phyloP scores from a whole-genome alignment of 106 monocot genomes.

The Allium sativum region DNA sequence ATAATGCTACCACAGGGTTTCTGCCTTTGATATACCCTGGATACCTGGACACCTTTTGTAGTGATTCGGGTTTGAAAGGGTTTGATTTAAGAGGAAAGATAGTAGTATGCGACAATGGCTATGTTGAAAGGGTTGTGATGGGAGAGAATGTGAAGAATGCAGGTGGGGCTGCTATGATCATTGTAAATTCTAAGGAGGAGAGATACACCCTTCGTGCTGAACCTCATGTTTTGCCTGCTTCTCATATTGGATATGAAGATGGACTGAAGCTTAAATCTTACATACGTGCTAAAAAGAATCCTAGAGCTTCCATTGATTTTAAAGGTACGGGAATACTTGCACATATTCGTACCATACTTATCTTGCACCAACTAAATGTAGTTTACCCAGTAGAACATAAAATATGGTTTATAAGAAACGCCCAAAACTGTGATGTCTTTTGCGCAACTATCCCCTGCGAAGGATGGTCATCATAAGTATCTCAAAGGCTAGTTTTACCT shows the following conservation, averaged over 20 bases:
- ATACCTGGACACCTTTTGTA: not conserved
- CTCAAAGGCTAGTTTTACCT: no score
- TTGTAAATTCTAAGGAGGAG: not conserved
- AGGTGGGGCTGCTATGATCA: conserved; percentile 38
- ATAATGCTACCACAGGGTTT: not conserved
- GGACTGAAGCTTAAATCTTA: conserved; percentile 11
- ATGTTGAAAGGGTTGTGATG: not conserved
- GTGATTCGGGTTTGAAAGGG: conserved; percentile 2
- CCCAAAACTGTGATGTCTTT: no score
- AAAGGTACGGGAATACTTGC: not conserved
- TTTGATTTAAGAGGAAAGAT: conserved; percentile 24
- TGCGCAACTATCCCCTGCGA: no score
- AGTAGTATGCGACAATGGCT: conserved; percentile 17
- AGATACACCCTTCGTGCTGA: not conserved
- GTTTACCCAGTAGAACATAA: no score
- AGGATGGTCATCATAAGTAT: no score
- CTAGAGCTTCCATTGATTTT: conserved; percentile 12
- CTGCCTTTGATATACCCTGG: conserved; percentile 25
- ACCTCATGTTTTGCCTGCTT: conserved; percentile 16
- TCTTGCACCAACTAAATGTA: no score
- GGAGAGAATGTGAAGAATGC: conserved; percentile 23
- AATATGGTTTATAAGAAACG: no score
- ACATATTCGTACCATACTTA: no score
- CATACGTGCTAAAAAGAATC: conserved; percentile 1
- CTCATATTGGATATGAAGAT: conserved; percentile 11